phyloP scores from a whole-genome alignment of 2,329 filamentous ascomycete genomes.

The Phoma sp. region DNA sequence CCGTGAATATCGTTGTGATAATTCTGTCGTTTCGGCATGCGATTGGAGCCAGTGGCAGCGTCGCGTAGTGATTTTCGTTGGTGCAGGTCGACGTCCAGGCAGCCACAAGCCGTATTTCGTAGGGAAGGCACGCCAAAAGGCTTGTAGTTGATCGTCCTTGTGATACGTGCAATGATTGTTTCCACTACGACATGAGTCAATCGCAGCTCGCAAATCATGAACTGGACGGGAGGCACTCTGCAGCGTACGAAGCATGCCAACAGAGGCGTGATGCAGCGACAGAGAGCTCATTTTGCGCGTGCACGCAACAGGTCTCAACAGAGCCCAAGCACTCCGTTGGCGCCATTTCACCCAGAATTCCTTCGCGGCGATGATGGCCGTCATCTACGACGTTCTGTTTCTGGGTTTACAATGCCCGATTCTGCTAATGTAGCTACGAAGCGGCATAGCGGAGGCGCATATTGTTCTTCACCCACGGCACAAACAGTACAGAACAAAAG shows the following conservation, averaged over 20 bases:
- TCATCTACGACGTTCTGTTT: slow-evolving; percentile 12
- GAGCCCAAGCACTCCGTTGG: slow-evolving; percentile 11
- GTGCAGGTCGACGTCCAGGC: neutral
- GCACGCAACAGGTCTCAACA: slow-evolving; percentile 43
- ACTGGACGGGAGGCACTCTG: slow-evolving; percentile 57
- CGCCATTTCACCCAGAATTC: slow-evolving; percentile 35
- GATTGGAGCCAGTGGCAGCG: neutral
- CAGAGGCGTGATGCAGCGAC: slow-evolving; percentile 47
- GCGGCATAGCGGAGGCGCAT: neutral
- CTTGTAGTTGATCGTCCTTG: neutral
- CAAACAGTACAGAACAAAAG: neutral
- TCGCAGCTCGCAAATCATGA: slow-evolving; percentile 43
- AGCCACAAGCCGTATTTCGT: neutral
- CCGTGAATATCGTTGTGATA: neutral
- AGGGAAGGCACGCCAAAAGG: slow-evolving; percentile 14
- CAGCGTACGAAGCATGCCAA: slow-evolving; percentile 47
- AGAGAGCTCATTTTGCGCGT: slow-evolving; percentile 56
- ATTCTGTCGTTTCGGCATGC: neutral
- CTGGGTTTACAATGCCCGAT: slow-evolving; percentile 13
- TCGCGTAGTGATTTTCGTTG: neutral
- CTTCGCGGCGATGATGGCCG: slow-evolving; percentile 19
- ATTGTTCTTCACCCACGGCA: neutral
- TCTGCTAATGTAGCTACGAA: slow-evolving; percentile 13
- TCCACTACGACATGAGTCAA: neutral
- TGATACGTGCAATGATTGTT: neutral